These are phyloP conservation scores for Penicillium carneum DNA, from an alignment of 2,329 filamentous ascomycete genomes.

Conservation along the genomic window DNA sequence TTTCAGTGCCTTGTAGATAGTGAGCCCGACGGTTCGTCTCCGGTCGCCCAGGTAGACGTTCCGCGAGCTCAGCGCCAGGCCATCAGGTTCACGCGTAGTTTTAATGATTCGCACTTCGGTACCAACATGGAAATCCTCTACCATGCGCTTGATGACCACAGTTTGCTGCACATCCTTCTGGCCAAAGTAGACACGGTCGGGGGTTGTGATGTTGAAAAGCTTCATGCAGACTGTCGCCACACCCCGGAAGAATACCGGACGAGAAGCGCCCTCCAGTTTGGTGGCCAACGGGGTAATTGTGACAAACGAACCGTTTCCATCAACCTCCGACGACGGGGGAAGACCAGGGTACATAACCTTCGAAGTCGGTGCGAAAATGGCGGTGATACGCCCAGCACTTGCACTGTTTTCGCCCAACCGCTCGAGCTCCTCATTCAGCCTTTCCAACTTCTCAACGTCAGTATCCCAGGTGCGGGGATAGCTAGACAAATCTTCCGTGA, in stretches of 20 bases:
- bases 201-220: slow-evolving; percentile 80
- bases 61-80: slow-evolving; percentile 86
- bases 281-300: slow-evolving; percentile 84
- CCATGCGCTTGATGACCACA: slow-evolving; percentile 84
- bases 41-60: slow-evolving; percentile 89
- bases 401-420: slow-evolving; percentile 53
- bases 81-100: slow-evolving; percentile 79
- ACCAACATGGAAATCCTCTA: slow-evolving; percentile 83
- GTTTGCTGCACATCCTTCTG: slow-evolving; percentile 99
- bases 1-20: slow-evolving; percentile 72
- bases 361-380: slow-evolving; percentile 85
- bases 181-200: slow-evolving; percentile 86
- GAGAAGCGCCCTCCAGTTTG: slow-evolving; percentile 80
- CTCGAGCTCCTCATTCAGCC: slow-evolving; percentile 76
- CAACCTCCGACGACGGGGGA: slow-evolving; percentile 72
- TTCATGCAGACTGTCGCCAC: slow-evolving; percentile 97
- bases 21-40: slow-evolving; percentile 73
- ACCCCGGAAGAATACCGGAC: slow-evolving; percentile 94
- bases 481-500: slow-evolving; percentile 82
- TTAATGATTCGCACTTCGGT: slow-evolving; percentile 75
- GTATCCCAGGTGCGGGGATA: slow-evolving; percentile 90
- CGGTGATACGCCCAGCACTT: slow-evolving; percentile 71
- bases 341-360: slow-evolving; percentile 86
- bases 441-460: slow-evolving; percentile 72
- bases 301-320: slow-evolving; percentile 86